Evolutionary conservation across 345 rosid species (phyloP), one percentile per base, ranked within the genome.

Genomic region (Bruguiera sexangula): DNA sequence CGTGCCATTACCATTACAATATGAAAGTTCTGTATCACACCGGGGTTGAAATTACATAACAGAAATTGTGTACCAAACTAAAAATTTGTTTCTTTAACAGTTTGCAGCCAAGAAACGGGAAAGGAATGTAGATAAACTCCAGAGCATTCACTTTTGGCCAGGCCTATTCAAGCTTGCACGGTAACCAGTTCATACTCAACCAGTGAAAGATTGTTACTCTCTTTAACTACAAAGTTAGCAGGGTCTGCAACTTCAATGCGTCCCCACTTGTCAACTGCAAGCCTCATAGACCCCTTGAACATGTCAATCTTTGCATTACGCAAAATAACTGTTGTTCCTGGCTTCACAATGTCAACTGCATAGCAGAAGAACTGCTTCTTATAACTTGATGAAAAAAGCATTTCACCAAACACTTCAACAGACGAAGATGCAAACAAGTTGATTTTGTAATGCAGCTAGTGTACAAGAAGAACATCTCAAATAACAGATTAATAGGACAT

Each of bases 201-300:
- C 56, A 87, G 80, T 24, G 98, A 91, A 31, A 94, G 91, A 81
- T 94, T 89, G 82, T 94, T 91, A 60, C 75, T 82, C 78, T 91
- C 90, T 57, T 82, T 85, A 54, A 87, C 95, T 0, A 52, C 76
- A 51, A 91, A 89, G 34, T 76, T 61, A 0, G 92, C 93, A 1
- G 97, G 87, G 61, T 91, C 98, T 0, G 91, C 80, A 20, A 81
- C 91, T 82, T 94, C 95, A 0, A 94, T 78, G 16, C 84, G 96
- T 21, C 98, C 98, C 98, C 98, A 91, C 72, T 94, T 91, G 80
- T 94, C 98, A 48, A 94, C 98, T 0, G 95, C 93, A 32, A 94
- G 86, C 91, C 98, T 88, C 98, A 94, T 94, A 11, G 95, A 83
- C n/a, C 97, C 84, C 80, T 94, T 94, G 84, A 94, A 94, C 98